Percentiles rank a stretch among this genome's conserved stretches.
These are phyloP conservation scores for Yamadazyma conglobata DNA, from an alignment of 1,139 yeast genomes.

Conservation along the genomic window DNA sequence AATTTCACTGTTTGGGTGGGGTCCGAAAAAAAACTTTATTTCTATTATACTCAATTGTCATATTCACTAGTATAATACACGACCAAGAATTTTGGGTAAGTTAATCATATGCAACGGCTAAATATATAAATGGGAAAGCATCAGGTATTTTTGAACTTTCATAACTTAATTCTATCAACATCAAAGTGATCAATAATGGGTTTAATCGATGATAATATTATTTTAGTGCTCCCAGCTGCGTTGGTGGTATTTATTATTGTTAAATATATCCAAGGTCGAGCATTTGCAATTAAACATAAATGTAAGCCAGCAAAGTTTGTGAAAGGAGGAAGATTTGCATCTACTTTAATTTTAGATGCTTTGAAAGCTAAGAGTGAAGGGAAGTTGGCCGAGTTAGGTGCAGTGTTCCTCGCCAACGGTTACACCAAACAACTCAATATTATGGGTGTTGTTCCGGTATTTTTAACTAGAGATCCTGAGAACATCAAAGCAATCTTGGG, in stretches of 20 bases:
- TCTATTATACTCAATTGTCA: too few species aligned
- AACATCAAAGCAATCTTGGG: constrained; percentile 40
- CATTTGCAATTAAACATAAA: constrained; percentile 52
- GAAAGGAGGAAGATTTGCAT: constrained; percentile 15
- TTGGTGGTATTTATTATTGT: constrained; percentile 6
- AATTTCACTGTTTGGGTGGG: too few species aligned
- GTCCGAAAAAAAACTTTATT: too few species aligned
- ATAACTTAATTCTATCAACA: too few species aligned
- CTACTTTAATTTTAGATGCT: constrained; percentile 16
- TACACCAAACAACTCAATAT: constrained; percentile 31
- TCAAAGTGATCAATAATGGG: constrained; percentile 1
- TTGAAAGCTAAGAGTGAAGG: constrained; percentile 23
- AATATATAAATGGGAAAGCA: too few species aligned
- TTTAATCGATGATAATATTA: constrained; percentile 1
- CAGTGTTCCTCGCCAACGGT: constrained; percentile 13
- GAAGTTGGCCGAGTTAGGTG: constrained; percentile 21
- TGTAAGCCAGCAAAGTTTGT: constrained; percentile 50
- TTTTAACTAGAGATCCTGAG: constrained; percentile 35
- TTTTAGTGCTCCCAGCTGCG: constrained; percentile 10
- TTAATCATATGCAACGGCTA: too few species aligned
- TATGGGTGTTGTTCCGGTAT: constrained; percentile 42
- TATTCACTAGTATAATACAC: too few species aligned
- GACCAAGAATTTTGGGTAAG: too few species aligned
- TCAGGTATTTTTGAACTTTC: too few species aligned
- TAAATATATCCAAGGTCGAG: constrained; percentile 4